phyloP scores from a whole-genome alignment of 768 basidiomycete genomes.

The Cystobasidium onofrii region DNA sequence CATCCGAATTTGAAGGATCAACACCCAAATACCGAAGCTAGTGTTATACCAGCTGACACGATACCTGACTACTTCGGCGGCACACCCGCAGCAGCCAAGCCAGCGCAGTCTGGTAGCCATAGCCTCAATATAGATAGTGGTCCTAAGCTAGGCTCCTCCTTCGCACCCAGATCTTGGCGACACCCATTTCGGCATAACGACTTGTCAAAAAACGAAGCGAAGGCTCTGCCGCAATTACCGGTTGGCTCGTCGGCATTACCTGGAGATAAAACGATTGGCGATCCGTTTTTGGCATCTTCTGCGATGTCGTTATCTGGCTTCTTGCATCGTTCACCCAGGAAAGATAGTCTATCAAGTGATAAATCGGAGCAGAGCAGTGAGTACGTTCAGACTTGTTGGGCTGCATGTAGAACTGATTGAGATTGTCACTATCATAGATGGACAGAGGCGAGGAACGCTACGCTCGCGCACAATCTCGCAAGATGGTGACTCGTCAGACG shows the following conservation, averaged over 20 bases:
- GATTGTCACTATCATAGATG: background rate
- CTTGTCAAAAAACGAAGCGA: background rate
- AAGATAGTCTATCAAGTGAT: slow-evolving; percentile 7
- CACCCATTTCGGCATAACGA: background rate
- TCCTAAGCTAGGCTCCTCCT: background rate
- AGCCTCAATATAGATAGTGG: background rate
- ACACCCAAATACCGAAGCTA: background rate
- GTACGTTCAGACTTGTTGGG: background rate
- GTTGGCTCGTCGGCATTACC: background rate
- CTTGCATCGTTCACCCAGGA: background rate
- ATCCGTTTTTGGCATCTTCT: background rate
- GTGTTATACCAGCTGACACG: background rate
- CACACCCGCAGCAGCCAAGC: background rate
- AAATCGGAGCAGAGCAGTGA: background rate
- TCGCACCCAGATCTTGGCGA: background rate
- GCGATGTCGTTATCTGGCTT: background rate
- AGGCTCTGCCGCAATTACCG: background rate
- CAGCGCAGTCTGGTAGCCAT: background rate
- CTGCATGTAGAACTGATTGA: background rate
- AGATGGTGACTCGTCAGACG: slow-evolving; percentile 9
- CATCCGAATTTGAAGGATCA: background rate
- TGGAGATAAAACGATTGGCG: background rate
- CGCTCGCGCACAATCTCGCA: background rate
- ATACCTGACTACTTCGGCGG: background rate
- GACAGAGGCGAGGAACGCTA: background rate